A percentile compares a stretch with the other conserved stretches of the same genome.
phyloP scores from a whole-genome alignment of 345 rosid genomes.

The Tarenaya hassleriana region DNA sequence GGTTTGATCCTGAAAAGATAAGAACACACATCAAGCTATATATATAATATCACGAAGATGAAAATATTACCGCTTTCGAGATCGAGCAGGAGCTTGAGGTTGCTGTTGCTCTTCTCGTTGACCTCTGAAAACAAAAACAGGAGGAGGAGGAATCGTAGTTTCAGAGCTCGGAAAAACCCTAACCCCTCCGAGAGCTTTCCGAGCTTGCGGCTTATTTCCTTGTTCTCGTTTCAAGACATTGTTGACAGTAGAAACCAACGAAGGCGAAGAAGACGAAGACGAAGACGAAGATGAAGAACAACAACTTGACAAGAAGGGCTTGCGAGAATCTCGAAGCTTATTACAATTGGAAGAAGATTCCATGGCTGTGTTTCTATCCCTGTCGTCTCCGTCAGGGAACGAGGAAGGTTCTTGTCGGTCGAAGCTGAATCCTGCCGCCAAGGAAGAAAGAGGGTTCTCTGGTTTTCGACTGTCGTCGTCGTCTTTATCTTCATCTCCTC shows the following conservation, averaged over 20 bases:
- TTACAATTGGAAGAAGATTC: conserved; percentile 27
- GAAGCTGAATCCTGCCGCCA: conserved; percentile 35
- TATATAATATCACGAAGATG: background rate
- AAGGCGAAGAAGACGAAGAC: conserved; percentile 14
- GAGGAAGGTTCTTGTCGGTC: conserved; percentile 32
- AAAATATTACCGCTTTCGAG: conserved; percentile 45
- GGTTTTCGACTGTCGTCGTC: background rate
- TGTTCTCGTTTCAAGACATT: conserved; percentile 27
- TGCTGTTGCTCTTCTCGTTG: conserved; percentile 28
- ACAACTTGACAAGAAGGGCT: conserved; percentile 39
- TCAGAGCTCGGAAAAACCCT: conserved; percentile 20
- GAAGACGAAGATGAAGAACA: conserved; percentile 22
- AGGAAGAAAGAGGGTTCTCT: conserved; percentile 29
- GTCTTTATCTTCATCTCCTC: background rate
- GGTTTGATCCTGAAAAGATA: background rate
- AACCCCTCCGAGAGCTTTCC: conserved; percentile 21
- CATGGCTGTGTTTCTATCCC: conserved; percentile 16
- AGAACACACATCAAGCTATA: too few species aligned
- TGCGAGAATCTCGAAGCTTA: conserved; percentile 51
- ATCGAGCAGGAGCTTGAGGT: conserved; percentile 35
- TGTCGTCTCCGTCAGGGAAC: conserved; percentile 21
- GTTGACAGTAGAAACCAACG: conserved; percentile 8
- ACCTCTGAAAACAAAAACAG: conserved; percentile 32
- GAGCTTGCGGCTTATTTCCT: conserved; percentile 22
- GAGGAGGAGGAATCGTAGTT: conserved; percentile 19